Evolutionary conservation across 2,329 filamentous ascomycete genomes (phyloP), one percentile per base, ranked within the genome.

Genomic region (Periconia macrospinosa): DNA sequence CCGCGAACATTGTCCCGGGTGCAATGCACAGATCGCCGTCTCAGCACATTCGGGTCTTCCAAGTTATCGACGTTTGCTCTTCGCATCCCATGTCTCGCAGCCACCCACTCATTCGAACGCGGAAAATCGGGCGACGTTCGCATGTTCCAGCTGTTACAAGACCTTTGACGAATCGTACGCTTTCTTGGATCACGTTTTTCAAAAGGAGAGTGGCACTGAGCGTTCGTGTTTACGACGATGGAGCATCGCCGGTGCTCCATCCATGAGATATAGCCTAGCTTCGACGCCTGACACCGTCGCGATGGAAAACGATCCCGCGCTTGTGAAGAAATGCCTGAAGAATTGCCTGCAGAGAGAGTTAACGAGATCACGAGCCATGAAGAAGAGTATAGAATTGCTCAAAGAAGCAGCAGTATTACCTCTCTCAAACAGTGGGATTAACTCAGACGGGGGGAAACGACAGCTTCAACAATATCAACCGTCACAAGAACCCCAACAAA

Each of bases 141-240:
- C 70, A 1, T 73, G 70, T 51, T 66, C 61, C 14, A 66, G 68
- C 54, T 73, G 70, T 53, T 70, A 73, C 61, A 73, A 73, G 49
- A 65, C 57, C 1, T 71, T 72, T 17, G 59, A 66, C 20, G 68
- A 71, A 30, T 70, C 68, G 11, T 73, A 72, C 52, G 68, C 65
- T 15, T 73, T 71, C 53, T 60, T 73, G 2, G 70, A 73, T 23
- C 70, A 73, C 41, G 53, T 66, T 2, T 72, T 70, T 47, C 70
- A 72, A 52, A 70, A 67, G 49, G 65, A 71, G 37, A 67, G 67
- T 37, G 66, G 68, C 6, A 70, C 66, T 43, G 68, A 70, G 9
- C 47, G 60, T 9, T 71, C 67, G 45, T 73, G 70, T 47, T 51
- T 67, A 44, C 59, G 60, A 23, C 47, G 62, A 30, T 62, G 61